phyloP scores from a whole-genome alignment of 1,284 basidiomycete genomes.

The Rhodotorula glutinis region DNA sequence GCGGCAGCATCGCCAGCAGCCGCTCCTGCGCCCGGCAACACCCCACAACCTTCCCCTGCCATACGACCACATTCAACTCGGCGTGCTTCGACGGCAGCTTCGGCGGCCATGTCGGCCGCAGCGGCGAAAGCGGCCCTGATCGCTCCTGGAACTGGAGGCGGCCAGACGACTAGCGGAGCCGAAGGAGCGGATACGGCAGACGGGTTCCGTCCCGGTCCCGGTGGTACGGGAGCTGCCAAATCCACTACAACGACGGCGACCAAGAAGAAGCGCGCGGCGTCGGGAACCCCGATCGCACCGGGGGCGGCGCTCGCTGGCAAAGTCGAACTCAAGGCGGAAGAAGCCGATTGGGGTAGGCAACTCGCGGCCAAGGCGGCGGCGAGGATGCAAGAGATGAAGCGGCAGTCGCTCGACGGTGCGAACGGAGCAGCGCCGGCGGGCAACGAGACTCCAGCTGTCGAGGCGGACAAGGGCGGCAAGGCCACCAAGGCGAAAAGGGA shows the following conservation, averaged over 20 bases:
- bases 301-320: neutral
- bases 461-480: slow-evolving; percentile 1
- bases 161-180: neutral
- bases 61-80: neutral
- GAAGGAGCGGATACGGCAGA: neutral
- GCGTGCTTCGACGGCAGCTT: slow-evolving; percentile 4
- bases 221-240: neutral
- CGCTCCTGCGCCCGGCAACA: neutral
- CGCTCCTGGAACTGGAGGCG: neutral
- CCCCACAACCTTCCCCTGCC: neutral
- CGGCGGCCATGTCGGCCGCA: neutral
- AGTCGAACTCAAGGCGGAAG: neutral
- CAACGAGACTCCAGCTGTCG: neutral
- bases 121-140: neutral
- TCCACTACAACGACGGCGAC: no score
- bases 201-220: neutral
- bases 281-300: neutral
- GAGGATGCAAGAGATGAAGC: neutral
- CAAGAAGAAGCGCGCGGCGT: neutral
- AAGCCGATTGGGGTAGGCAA: slow-evolving; percentile 6
- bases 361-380: slow-evolving; percentile 1
- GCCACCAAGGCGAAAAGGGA: slow-evolving; percentile 3
- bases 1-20: neutral
- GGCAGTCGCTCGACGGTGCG: neutral
- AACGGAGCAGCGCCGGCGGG: neutral